Base-by-base conservation (phyloP, 441 rosid genomes). In the Macaranga tanarius region DNA sequence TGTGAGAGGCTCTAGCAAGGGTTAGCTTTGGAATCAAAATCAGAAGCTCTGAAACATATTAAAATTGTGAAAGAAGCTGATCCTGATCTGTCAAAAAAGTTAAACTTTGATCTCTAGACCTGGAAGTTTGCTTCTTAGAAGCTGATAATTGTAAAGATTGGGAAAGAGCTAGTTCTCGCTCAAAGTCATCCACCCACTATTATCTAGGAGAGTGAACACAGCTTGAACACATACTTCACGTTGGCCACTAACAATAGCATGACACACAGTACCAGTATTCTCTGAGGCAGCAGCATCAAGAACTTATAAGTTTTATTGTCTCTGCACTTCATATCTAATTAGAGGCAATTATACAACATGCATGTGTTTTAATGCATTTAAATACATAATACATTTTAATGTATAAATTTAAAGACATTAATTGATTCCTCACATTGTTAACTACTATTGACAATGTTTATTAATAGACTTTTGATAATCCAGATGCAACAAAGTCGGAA, bases 211-310 rank as follows among this genome's bases (percentile, higher is more conserved):
- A 76, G 96, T 92, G 80, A 96, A 96, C 61, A 92, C 90, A 79
- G 98, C 95, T 85, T 96, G 98, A 79, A 90, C 85, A 83, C 99
- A 96, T 81, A 96, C 98, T 82, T 96, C 97, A 82, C 89, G 89
- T 76, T 89, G 94, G 71, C 97, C 92, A 78, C 84, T 86, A 79
- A 80, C 77, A 76, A 78, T 63, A 70, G 84, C 87, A 84, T 84
- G 77, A 79, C 84, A 80, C 56, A 89, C 82, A 79, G 85, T 89
- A 44, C 90, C 89, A 80, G 87, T 87, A 69, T 80, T 87, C 79
- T 88, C 98, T 44, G 95, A 90, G 50, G 90, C 90, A 69, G 98
- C 98, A 68, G 97, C 98, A 79, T 85, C 84, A 79, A 96, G 98
- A 82, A 93, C 98, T n/a, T n/a, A n/a, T n/a, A n/a, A n/a, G n/a